These are phyloP conservation scores for Syncephalastrum monosporum DNA, from an alignment of 371 early-diverging fungal species.

Conservation along the genomic window DNA sequence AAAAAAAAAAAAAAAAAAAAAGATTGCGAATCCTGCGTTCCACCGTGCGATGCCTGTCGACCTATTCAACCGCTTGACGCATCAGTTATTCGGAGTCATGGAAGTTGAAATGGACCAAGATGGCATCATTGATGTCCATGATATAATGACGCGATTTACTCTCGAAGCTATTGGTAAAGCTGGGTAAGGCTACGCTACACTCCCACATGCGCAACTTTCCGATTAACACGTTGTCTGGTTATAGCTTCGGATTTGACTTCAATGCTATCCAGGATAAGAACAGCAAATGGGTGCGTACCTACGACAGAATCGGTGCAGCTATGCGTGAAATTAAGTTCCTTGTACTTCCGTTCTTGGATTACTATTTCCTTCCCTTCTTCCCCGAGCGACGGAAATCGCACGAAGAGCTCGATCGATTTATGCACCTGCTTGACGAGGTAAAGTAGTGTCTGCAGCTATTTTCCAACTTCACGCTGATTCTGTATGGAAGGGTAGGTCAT, in stretches of 20 bases:
- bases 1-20: too few relatives aligned
- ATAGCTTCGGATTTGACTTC: too few relatives aligned
- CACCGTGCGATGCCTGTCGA: slow-evolving; percentile 36
- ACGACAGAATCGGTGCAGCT: too few relatives aligned
- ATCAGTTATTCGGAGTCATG: slow-evolving; percentile 19
- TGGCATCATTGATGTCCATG: slow-evolving; percentile 3
- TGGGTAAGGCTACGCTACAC: slow-evolving; percentile 13
- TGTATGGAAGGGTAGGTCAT: too few relatives aligned
- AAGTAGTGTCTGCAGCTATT: slow-evolving; percentile 1
- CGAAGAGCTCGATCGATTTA: slow-evolving; percentile 26
- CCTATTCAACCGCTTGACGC: slow-evolving; percentile 24
- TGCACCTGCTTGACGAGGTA: slow-evolving; percentile 34
- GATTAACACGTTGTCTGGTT: neutral
- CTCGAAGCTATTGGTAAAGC: slow-evolving; percentile 39
- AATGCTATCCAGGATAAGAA: too few relatives aligned
- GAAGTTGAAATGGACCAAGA: slow-evolving; percentile 3
- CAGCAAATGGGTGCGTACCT: too few relatives aligned
- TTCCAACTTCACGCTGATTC: too few relatives aligned
- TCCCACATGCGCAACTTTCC: neutral
- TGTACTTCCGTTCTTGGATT: too few relatives aligned
- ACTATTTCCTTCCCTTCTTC: slow-evolving; percentile 5
- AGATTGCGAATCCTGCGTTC: slow-evolving; percentile 41
- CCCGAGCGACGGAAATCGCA: slow-evolving; percentile 31
- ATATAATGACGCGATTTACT: slow-evolving; percentile 22
- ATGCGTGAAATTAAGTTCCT: too few relatives aligned